Conservation (phyloP, 495 filamentous ascomycete species). For the Tuber melanosporum region DNA sequence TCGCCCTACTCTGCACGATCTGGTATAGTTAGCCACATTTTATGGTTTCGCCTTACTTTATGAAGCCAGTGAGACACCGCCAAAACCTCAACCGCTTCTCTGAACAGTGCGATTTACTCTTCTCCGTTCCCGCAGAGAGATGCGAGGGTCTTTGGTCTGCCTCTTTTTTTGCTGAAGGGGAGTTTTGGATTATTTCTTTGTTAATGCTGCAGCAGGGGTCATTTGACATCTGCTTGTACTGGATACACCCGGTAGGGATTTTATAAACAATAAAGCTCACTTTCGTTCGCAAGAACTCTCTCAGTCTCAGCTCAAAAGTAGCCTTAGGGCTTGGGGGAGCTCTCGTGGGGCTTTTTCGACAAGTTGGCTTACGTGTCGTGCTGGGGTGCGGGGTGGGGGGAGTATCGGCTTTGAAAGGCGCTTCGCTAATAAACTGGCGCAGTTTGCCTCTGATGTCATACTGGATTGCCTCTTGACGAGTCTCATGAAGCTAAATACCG, state of each 20-base stretch:
- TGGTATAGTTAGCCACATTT: neutral
- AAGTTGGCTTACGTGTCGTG: neutral
- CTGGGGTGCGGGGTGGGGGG: too few species aligned
- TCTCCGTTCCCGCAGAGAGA: too few species aligned
- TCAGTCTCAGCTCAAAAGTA: neutral
- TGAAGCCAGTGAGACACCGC: neutral
- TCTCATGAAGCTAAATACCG: neutral
- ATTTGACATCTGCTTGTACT: neutral
- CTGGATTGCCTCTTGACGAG: neutral
- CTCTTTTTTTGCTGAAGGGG: too few species aligned
- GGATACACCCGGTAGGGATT: neutral
- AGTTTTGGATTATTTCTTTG: too few species aligned
- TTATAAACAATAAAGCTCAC: neutral
- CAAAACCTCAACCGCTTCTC: too few species aligned
- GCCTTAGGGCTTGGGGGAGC: neutral
- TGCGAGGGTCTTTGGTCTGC: too few species aligned
- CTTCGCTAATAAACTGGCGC: too few species aligned
- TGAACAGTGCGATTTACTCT: too few species aligned
- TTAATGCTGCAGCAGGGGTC: neutral
- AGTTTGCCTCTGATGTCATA: neutral
- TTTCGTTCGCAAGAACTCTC: neutral
- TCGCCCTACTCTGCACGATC: neutral
- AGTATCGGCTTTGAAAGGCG: too few species aligned
- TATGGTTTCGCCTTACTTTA: neutral
- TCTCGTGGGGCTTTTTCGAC: neutral